Base-by-base conservation (phyloP, 129 eudicot genomes). In the Cynara cardunculus region DNA sequence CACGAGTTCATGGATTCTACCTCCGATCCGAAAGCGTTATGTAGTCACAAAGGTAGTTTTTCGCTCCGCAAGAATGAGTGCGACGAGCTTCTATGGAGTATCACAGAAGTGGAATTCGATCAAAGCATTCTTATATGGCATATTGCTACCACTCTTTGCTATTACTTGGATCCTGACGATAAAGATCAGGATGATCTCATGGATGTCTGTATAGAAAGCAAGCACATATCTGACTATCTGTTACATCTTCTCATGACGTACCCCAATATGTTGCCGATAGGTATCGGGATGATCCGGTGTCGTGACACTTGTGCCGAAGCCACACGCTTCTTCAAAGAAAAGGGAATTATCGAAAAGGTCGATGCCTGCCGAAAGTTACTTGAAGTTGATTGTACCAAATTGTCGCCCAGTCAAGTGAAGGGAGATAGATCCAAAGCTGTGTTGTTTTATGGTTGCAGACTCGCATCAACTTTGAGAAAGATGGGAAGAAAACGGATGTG, bases 101-200 rank as follows among this genome's bases (percentile, higher is more conserved):
- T 78, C 1, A 25, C 0, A 3, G 39, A 78, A 3, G 53, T 62
- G 7, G 89, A 85, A 31, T 87, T 87, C n/a, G 89, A 89, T 67
- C 89, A 81, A 53, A 83, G 87, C 76, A 69, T 89, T 67, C 90
- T 89, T 69, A 72, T 86, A 35, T 89, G 89, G 93, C 93, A 89
- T 80, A 85, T 89, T 41, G 90, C 93, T 13, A 89, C 93, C 1
- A 84, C 80, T 66, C 77, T 89, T 64, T 89, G 93, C 81, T 84
- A 85, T 53, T 72, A 81, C 26, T 65, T 68, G 27, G 87, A 86
- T 1, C 27, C 10, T 25, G 76, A 9, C 5, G 87, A 81, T 73
- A 13, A 44, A 59, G n/a, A 37, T 67, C 22, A 61, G 64, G 30
- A 49, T 5, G 7, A 56, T 26, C 2, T 73, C 35, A 28, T 0